A percentile compares a stretch with the other conserved stretches of the same genome.
These are phyloP conservation scores for Botryotinia calthae DNA, from an alignment of 2,329 filamentous ascomycete genomes.

Conservation along the genomic window DNA sequence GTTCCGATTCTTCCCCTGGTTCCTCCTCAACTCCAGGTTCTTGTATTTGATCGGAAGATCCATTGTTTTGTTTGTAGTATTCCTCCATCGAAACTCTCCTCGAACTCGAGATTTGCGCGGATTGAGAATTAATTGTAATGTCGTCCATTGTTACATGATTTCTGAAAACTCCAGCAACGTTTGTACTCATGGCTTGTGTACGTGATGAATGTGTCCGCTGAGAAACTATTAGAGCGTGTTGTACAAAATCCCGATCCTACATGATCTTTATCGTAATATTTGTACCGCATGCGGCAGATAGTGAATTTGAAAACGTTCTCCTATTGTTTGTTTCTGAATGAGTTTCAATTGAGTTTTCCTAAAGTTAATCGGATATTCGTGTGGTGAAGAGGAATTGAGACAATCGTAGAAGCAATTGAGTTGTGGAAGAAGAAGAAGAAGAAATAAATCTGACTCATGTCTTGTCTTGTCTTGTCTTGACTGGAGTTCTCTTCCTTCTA, in stretches of 20 bases:
- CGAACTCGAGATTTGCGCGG: background rate
- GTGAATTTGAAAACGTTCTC: conserved; percentile 10
- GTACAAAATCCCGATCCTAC: conserved; percentile 3
- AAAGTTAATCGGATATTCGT: background rate
- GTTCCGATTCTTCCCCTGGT: conserved; percentile 7
- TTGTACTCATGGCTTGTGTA: conserved; percentile 16
- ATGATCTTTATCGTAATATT: conserved; percentile 7
- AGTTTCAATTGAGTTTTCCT: conserved; percentile 1
- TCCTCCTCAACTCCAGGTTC: conserved; percentile 9
- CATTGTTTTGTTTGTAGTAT: conserved; percentile 15
- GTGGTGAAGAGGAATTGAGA: background rate
- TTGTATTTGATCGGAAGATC: conserved; percentile 2
- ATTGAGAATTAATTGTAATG: background rate
- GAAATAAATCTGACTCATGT: conserved; percentile 10
- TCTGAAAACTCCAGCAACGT: background rate
- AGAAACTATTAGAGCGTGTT: background rate
- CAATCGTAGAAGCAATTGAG: background rate
- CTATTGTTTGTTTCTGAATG: background rate
- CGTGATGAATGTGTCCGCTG: background rate
- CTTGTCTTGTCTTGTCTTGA: background rate
- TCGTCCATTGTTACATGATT: conserved; percentile 20
- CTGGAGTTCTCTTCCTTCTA: background rate
- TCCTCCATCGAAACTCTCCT: conserved; percentile 15
- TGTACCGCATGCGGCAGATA: conserved; percentile 1
- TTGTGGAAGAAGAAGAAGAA: background rate